Evolutionary conservation across 306 rosid species (phyloP).

Genomic region (Casuarina cunninghamiana): DNA sequence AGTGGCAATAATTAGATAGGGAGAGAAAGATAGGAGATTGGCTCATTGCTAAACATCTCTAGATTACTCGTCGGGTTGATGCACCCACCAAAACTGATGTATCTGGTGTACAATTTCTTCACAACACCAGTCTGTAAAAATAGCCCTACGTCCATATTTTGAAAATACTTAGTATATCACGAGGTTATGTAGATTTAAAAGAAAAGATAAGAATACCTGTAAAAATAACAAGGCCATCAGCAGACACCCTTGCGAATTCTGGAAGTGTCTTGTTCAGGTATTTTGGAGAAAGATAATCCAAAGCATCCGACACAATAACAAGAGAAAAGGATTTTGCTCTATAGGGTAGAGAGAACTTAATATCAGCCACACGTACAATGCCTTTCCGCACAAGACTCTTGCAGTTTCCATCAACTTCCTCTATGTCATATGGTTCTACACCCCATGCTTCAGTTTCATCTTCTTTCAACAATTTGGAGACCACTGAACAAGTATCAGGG

Average conservation of each 20-base stretch:
- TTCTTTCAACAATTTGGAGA: slow-evolving; percentile 62
- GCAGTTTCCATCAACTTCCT: slow-evolving; percentile 70
- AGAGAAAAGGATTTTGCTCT: slow-evolving; percentile 80
- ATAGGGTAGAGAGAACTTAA: slow-evolving; percentile 86
- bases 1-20: neutral
- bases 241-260: slow-evolving; percentile 77
- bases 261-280: slow-evolving; percentile 86
- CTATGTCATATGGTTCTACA: slow-evolving; percentile 86
- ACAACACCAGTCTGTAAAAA: neutral
- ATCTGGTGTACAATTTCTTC: neutral
- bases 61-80: neutral
- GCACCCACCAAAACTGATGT: neutral
- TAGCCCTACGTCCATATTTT: neutral
- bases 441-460: slow-evolving; percentile 93
- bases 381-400: slow-evolving; percentile 74
- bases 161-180: neutral
- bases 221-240: slow-evolving; percentile 70
- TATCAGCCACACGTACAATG: slow-evolving; percentile 75
- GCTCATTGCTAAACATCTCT: neutral
- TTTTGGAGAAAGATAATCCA: slow-evolving; percentile 92
- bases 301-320: slow-evolving; percentile 76
- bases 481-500: slow-evolving; percentile 84
- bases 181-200: neutral
- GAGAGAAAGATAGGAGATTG: slow-evolving; percentile 2
- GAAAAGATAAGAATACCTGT: slow-evolving; percentile 49